Conservation (phyloP, 352 stramenopile species). For the Pythium folliculosum region DNA sequence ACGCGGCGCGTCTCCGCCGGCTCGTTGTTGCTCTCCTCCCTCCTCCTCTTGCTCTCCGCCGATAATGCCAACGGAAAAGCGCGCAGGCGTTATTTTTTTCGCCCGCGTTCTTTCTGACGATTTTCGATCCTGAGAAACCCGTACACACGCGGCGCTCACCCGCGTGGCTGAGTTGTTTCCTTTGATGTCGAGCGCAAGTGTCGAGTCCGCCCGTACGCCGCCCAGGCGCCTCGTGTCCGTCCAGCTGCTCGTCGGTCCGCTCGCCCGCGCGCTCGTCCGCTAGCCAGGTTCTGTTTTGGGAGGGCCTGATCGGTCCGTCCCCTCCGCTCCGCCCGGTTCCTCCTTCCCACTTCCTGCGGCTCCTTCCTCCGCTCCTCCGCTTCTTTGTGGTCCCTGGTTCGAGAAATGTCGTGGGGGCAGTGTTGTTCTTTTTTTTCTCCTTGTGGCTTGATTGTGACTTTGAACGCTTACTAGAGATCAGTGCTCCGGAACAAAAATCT, state of each 20-base stretch:
- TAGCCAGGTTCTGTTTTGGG: conserved; percentile 8
- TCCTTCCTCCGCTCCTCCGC: conserved; percentile 9
- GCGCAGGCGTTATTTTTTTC: conserved; percentile 8
- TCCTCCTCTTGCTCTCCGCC: background rate
- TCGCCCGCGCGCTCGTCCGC: background rate
- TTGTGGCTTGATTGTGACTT: conserved; percentile 2
- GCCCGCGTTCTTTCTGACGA: conserved; percentile 14
- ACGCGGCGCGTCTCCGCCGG: no score
- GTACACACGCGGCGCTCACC: background rate
- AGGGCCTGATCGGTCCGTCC: background rate
- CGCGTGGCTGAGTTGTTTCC: conserved; percentile 3
- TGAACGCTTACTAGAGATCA: background rate
- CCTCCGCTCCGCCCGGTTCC: background rate
- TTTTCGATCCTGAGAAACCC: conserved; percentile 9
- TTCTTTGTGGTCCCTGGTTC: conserved; percentile 12
- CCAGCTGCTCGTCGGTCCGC: conserved; percentile 3
- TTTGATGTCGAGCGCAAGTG: conserved; percentile 8
- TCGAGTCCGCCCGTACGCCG: conserved; percentile 15
- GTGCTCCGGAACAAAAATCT: background rate
- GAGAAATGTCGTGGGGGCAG: background rate
- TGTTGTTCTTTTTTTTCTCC: conserved; percentile 55
- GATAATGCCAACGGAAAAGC: conserved; percentile 1
- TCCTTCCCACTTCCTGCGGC: conserved; percentile 13
- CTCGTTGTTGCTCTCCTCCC: background rate
- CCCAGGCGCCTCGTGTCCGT: background rate